Evolutionary conservation across 2,329 filamentous ascomycete genomes (phyloP), one percentile per base, ranked within the genome.

Genomic region (Davidsoniella neocaledoniae): DNA sequence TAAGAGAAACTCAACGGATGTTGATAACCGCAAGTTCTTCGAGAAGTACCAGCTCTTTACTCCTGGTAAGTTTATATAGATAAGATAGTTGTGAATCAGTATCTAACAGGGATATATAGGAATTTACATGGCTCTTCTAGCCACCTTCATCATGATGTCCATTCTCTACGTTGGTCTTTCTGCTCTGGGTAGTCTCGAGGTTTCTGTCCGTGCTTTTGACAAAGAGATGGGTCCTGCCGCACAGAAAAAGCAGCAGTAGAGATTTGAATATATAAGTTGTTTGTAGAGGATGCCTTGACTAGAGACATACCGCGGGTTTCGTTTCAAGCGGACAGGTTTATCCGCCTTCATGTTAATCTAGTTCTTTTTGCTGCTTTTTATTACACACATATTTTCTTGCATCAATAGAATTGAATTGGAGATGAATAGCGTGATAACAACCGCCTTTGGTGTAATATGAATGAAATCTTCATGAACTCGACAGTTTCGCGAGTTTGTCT

Each of bases 21-120:
- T 59, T 48, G 59, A 71, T 51, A 70, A 64, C 36, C 63, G 71
- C 26, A 71, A 77, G 3, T 65, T 94, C 41, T 96, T 98, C 59
- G 83, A 93, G 66, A 87, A 84, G 64, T 98, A 98, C 64, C 83
- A 94, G 62, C 96, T 88, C 68, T 83, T 98, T 57, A 90, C 82
- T 9, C 86, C 87, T 59, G 86, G 86, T 90, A 67, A 58, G 73
- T 68, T 33, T 4, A 43, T 23, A 9, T 19, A 10, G 19, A 26
- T 16, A 9, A 17, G 26, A 25, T 14, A 19, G 16, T 40, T 14
- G 19, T 33, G 29, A 33, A 10, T 33, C 12, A 12, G 8, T 33
- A 33, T 5, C 25, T 48, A 38, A 37, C 29, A 39, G 0, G 41
- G 17, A 10, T 26, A n/a, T 45, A 3, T 46, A 91, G 88, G 84